These are phyloP conservation scores for Oxytropis ochrocephala DNA, from an alignment of 306 rosid genomes.

Conservation along the genomic window DNA sequence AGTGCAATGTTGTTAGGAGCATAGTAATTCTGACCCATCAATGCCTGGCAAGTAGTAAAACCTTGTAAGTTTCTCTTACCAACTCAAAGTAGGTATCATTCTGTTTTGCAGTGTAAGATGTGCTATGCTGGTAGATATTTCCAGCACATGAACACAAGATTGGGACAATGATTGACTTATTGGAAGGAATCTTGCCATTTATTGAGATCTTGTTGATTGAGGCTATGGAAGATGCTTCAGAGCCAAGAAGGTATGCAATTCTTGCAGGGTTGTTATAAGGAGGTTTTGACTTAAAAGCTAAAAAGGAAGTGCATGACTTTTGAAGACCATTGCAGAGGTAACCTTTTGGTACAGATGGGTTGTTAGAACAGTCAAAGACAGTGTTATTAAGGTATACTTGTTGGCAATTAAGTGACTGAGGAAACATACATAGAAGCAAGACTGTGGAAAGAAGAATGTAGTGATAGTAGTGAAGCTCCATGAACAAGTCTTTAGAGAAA, in stretches of 20 bases:
- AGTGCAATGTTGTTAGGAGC: constrained; percentile 6
- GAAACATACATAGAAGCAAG: constrained; percentile 13
- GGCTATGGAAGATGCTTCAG: constrained; percentile 40
- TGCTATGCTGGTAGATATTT: constrained; percentile 37
- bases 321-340: constrained; percentile 35
- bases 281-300: constrained; percentile 30
- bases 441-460: constrained; percentile 15
- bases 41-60: constrained; percentile 47
- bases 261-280: constrained; percentile 28
- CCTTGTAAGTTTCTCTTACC: constrained; percentile 31
- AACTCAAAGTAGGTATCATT: constrained; percentile 25
- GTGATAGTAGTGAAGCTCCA: constrained; percentile 18
- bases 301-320: constrained; percentile 39
- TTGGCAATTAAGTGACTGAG: constrained; percentile 27
- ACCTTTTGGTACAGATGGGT: constrained; percentile 38
- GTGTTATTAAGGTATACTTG: constrained; percentile 37
- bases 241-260: constrained; percentile 42
- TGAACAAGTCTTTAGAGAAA: neutral
- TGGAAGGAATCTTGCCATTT: constrained; percentile 22
- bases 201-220: constrained; percentile 35
- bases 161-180: constrained; percentile 37
- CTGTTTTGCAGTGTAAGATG: constrained; percentile 18
- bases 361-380: constrained; percentile 21
- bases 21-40: constrained; percentile 47
- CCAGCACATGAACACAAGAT: constrained; percentile 45